phyloP scores from a whole-genome alignment of 805 yeast genomes.

The Yamadazyma akitaensis region DNA sequence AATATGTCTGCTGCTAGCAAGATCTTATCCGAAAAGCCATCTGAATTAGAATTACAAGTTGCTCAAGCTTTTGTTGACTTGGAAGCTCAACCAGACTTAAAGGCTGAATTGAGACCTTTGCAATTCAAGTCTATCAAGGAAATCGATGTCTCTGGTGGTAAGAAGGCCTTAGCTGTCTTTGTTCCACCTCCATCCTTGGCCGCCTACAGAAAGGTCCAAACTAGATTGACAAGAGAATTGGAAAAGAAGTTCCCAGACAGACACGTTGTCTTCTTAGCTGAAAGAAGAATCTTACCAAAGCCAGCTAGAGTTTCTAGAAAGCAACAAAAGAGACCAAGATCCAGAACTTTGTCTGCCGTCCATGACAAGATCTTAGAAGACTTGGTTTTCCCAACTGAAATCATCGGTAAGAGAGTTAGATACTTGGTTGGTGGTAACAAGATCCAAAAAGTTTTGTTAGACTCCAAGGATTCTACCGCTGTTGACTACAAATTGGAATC shows the following conservation, averaged over 20 bases:
- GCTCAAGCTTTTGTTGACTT: slow-evolving; percentile 98
- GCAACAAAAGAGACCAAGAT: slow-evolving; percentile 98
- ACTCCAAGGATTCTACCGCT: slow-evolving; percentile 94
- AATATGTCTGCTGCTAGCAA: slow-evolving; percentile 96
- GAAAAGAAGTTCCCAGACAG: slow-evolving; percentile 99
- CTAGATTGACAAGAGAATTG: slow-evolving; percentile 96
- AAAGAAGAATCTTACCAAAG: slow-evolving; percentile 99
- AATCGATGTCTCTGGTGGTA: slow-evolving; percentile 97
- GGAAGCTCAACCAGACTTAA: slow-evolving; percentile 94
- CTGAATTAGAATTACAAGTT: slow-evolving; percentile 98
- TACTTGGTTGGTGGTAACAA: slow-evolving; percentile 98
- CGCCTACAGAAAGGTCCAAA: slow-evolving; percentile 96
- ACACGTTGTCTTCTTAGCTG: slow-evolving; percentile 98
- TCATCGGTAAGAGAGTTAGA: slow-evolving; percentile 98
- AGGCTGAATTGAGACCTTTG: slow-evolving; percentile 96
- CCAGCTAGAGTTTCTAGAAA: slow-evolving; percentile 95
- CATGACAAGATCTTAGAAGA: slow-evolving; percentile 99
- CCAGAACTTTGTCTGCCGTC: slow-evolving; percentile 98
- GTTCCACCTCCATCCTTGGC: slow-evolving; percentile 95
- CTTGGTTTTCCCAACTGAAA: slow-evolving; percentile 99
- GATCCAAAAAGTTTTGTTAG: slow-evolving; percentile 95
- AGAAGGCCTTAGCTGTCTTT: slow-evolving; percentile 96
- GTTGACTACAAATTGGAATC: slow-evolving; percentile 99
- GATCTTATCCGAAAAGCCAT: slow-evolving; percentile 91
- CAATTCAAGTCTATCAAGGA: slow-evolving; percentile 99